Evolutionary conservation across 2,329 filamentous ascomycete genomes (phyloP).

Genomic region (Huntiella decipiens): DNA sequence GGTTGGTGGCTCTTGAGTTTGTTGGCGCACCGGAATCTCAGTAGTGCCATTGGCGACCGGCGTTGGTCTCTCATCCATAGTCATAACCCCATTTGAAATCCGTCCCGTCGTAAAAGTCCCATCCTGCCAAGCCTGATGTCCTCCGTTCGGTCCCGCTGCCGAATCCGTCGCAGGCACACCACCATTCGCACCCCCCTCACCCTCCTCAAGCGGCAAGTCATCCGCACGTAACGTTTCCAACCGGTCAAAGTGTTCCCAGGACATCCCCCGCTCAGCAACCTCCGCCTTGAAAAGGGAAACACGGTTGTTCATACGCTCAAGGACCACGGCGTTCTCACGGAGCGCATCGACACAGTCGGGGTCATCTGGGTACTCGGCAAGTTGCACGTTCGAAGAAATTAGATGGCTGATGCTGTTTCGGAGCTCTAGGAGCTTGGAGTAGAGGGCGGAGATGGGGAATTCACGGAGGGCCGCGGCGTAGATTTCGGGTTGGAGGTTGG

Average conservation of each 20-base stretch:
- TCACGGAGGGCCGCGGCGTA: constrained; percentile 50
- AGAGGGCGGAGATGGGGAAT: constrained; percentile 46
- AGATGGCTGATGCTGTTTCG: constrained; percentile 58
- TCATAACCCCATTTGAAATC: constrained; percentile 30
- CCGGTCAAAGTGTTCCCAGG: constrained; percentile 38
- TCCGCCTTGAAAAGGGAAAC: constrained; percentile 44
- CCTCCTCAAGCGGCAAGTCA: constrained; percentile 1
- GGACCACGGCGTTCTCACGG: constrained; percentile 49
- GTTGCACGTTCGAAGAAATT: constrained; percentile 53
- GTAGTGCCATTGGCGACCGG: neutral
- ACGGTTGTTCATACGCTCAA: constrained; percentile 47
- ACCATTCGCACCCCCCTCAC: neutral
- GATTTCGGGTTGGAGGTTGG: constrained; percentile 34
- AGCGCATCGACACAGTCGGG: constrained; percentile 57
- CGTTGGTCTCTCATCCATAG: constrained; percentile 20
- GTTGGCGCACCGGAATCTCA: neutral
- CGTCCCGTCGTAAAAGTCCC: constrained; percentile 44
- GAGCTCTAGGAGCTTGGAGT: constrained; percentile 58
- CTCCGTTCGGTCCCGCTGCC: neutral
- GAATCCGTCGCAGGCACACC: neutral
- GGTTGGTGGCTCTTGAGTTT: too few species aligned
- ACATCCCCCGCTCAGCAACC: constrained; percentile 37
- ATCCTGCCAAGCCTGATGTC: constrained; percentile 36
- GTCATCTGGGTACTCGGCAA: constrained; percentile 46
- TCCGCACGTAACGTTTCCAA: constrained; percentile 15